Conservation (phyloP, 164 flowering plant genomes). For the Kalanchoe fedtschenkoi region DNA sequence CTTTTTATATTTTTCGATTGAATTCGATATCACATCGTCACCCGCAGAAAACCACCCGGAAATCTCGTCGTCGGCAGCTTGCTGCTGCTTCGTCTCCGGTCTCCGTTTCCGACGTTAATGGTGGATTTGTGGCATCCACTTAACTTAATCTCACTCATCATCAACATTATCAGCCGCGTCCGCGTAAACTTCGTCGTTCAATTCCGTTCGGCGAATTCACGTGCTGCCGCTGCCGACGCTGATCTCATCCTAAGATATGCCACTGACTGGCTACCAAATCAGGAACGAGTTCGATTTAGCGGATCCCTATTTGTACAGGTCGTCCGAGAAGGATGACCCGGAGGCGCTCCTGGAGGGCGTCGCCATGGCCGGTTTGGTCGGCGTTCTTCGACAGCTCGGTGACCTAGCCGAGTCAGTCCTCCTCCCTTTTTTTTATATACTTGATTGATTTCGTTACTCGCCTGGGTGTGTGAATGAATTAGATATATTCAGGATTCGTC, state of each 20-base stretch:
- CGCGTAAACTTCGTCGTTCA: too few species aligned
- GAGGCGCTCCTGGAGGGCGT: conserved; percentile 93
- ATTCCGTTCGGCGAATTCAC: too few species aligned
- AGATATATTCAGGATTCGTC: not conserved
- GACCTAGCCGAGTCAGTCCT: conserved; percentile 86
- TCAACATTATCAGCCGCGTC: too few species aligned
- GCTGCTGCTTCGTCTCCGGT: too few species aligned
- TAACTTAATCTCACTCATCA: too few species aligned
- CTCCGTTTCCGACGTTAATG: too few species aligned
- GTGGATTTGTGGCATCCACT: too few species aligned
- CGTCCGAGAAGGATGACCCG: conserved; percentile 89
- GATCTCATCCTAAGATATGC: conserved; percentile 36
- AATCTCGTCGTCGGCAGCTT: too few species aligned
- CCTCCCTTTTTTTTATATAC: not conserved
- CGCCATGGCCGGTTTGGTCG: conserved; percentile 97
- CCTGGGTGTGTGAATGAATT: conserved; percentile 6
- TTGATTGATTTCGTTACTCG: not conserved
- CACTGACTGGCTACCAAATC: conserved; percentile 64
- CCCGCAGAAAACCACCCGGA: too few species aligned
- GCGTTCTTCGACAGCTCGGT: conserved; percentile 87
- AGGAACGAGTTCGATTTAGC: conserved; percentile 79
- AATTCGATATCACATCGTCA: too few species aligned
- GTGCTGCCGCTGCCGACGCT: too few species aligned
- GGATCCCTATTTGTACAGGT: conserved; percentile 77
- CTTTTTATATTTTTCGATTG: too few species aligned